A percentile compares a stretch with the other conserved stretches of the same genome.
Evolutionary conservation across 805 yeast species (phyloP).

Genomic region (Zygotorulaspora florentina): DNA sequence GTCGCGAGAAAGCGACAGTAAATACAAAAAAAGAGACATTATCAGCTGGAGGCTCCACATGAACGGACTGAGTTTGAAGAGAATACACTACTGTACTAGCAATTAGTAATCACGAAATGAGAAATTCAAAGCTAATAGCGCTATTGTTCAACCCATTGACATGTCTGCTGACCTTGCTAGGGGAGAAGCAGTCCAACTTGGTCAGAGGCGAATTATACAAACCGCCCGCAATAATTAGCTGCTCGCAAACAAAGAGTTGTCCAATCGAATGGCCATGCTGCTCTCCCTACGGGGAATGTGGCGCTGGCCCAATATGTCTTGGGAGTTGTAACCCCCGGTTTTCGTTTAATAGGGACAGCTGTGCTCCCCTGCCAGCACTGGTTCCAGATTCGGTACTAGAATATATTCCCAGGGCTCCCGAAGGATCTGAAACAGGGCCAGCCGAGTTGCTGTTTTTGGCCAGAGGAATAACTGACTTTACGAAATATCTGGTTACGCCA

Average conservation of each 20-base stretch:
- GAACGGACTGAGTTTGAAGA: no score
- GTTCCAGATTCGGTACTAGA: constrained; percentile 39
- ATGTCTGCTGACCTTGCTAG: not conserved
- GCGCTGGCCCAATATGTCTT: constrained; percentile 68
- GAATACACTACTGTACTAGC: no score
- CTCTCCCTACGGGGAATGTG: constrained; percentile 79
- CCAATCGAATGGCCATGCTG: constrained; percentile 84
- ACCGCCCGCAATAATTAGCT: constrained; percentile 23
- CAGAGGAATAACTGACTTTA: constrained; percentile 28
- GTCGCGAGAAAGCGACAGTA: constrained; percentile 2
- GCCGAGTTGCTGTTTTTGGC: constrained; percentile 12
- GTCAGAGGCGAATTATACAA: constrained; percentile 21
- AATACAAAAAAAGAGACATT: not conserved
- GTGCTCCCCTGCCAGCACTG: constrained; percentile 72
- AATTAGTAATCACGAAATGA: no score
- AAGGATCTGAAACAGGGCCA: constrained; percentile 3
- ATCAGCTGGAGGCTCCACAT: not conserved
- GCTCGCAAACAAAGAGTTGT: constrained; percentile 40
- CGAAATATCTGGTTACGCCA: constrained; percentile 26
- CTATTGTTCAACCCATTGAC: no score
- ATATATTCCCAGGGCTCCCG: constrained; percentile 12
- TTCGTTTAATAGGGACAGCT: constrained; percentile 61
- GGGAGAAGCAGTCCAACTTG: not conserved
- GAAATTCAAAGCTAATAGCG: no score
- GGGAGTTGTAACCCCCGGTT: constrained; percentile 84